Evolutionary conservation across 2,329 filamentous ascomycete species (phyloP).

Genomic region (Alternaria angustiovoidea): DNA sequence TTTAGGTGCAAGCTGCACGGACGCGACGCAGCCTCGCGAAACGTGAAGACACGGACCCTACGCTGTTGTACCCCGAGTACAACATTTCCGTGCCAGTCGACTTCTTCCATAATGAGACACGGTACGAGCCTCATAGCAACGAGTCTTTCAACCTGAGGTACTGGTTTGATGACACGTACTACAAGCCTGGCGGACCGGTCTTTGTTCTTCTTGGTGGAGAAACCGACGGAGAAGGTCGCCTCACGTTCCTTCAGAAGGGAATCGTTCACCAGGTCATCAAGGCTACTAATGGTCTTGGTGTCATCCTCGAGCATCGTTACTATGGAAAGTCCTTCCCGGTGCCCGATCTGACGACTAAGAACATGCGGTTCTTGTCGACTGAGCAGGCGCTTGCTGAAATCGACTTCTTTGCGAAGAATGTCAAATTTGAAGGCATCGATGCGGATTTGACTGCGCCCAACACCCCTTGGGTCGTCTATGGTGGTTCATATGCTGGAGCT

Average conservation of each 20-base stretch:
- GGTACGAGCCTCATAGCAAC: conserved; percentile 78
- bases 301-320: conserved; percentile 87
- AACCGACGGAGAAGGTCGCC: conserved; percentile 66
- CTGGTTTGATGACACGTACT: conserved; percentile 82
- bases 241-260: conserved; percentile 79
- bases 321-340: conserved; percentile 80
- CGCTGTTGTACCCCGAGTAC: conserved; percentile 56
- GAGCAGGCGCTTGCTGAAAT: conserved; percentile 84
- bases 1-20: conserved; percentile 27
- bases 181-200: conserved; percentile 79
- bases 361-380: conserved; percentile 81
- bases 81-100: conserved; percentile 71
- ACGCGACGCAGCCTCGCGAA: conserved; percentile 34
- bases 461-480: conserved; percentile 80
- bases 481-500: conserved; percentile 83
- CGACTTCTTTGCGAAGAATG: conserved; percentile 79
- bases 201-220: conserved; percentile 80
- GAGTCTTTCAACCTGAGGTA: conserved; percentile 76
- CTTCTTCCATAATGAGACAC: conserved; percentile 81
- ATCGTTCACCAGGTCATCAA: conserved; percentile 75
- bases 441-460: conserved; percentile 70
- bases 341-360: conserved; percentile 71
- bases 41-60: conserved; percentile 45
- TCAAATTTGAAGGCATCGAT: conserved; percentile 73
- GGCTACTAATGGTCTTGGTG: conserved; percentile 73